phyloP scores from a whole-genome alignment of 495 filamentous ascomycete species.

The Penicillium alfredii region DNA sequence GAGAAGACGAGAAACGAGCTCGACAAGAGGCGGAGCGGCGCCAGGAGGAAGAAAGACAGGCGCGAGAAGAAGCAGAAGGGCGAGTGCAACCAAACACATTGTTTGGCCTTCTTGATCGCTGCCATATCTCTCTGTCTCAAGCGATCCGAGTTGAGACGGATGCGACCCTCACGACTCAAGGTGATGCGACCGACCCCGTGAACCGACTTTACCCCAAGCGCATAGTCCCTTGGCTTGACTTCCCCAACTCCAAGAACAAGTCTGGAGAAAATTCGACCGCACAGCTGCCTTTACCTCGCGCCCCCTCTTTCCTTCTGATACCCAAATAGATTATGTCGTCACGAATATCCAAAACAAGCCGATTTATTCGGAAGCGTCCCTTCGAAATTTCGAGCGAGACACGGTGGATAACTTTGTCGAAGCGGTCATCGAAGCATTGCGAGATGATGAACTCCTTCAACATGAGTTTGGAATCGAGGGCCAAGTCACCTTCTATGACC shows the following conservation, averaged over 20 bases:
- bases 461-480: conserved; percentile 8
- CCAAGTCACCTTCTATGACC: conserved; percentile 22
- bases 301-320: conserved; percentile 9
- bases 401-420: conserved; percentile 17
- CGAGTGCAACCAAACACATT: too few species aligned
- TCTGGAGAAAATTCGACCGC: conserved; percentile 13
- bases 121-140: too few species aligned
- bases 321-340: conserved; percentile 7
- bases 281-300: conserved; percentile 5
- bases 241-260: conserved; percentile 17
- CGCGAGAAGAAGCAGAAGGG: too few species aligned
- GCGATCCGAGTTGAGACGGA: too few species aligned
- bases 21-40: too few species aligned
- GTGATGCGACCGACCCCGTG: too few species aligned
- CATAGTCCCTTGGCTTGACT: conserved; percentile 21
- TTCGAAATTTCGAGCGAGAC: conserved; percentile 13
- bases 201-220: too few species aligned
- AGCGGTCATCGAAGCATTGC: conserved; percentile 6
- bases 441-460: conserved; percentile 6
- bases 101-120: too few species aligned
- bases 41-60: too few species aligned
- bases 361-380: conserved; percentile 13
- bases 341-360: conserved; percentile 6
- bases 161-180: too few species aligned
- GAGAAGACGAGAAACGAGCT: too few species aligned